A percentile compares a stretch with the other conserved stretches of the same genome.
phyloP scores from a whole-genome alignment of 169 alveolate genomes.

The Toxoplasma gondii region DNA sequence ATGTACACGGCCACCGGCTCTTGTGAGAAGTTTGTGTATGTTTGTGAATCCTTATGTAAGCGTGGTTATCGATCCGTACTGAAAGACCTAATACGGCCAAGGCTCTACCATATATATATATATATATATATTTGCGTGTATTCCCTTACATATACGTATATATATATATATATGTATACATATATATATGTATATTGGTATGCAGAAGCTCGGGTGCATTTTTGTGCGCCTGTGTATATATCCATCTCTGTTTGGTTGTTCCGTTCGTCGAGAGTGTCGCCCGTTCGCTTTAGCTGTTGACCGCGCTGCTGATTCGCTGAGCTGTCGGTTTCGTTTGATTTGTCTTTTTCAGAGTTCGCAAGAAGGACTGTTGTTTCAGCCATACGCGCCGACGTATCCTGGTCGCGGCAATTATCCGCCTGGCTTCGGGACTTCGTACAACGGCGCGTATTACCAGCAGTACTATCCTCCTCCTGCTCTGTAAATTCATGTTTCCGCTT shows the following conservation, averaged over 20 bases:
- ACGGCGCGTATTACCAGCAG: neutral
- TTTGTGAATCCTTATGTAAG: no score
- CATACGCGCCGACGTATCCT: neutral
- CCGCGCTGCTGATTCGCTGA: neutral
- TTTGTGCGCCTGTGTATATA: neutral
- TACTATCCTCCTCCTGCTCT: neutral
- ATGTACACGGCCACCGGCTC: no score
- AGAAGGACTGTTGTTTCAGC: neutral
- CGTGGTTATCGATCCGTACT: no score
- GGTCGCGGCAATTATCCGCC: neutral
- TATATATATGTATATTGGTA: no score
- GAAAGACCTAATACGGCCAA: no score
- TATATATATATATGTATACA: no score
- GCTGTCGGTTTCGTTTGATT: neutral
- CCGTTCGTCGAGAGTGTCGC: no score
- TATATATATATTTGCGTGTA: no score
- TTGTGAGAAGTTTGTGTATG: no score
- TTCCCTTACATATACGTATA: no score
- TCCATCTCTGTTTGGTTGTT: neutral
- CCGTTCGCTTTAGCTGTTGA: neutral
- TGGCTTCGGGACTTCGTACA: neutral
- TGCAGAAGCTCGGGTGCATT: neutral
- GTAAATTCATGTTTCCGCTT: no score
- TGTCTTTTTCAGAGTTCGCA: neutral
- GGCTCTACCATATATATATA: no score